Evolutionary conservation across 257 asterid genomes (phyloP).

Genomic region (Fraxinus excelsior): DNA sequence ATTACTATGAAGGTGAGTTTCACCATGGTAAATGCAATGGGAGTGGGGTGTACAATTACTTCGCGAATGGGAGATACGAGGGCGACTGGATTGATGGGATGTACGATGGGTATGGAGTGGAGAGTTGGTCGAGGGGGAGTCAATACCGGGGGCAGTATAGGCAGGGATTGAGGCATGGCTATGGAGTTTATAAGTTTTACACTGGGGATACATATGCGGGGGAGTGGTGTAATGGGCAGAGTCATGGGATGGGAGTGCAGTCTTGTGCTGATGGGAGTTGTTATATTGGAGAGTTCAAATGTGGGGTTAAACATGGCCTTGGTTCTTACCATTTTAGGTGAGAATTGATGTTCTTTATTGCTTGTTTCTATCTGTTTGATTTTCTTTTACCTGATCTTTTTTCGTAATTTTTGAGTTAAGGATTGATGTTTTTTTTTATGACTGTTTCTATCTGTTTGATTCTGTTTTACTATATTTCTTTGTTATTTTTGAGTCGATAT

Average conservation of each 20-base stretch:
- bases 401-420: constrained; percentile 28
- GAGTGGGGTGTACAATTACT: constrained; percentile 81
- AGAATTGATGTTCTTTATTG: not conserved
- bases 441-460: constrained; percentile 15
- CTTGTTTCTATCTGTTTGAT: constrained; percentile 17
- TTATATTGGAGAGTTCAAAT: constrained; percentile 72
- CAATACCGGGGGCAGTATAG: constrained; percentile 79
- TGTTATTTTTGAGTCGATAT: constrained; percentile 3
- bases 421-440: not conserved
- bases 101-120: constrained; percentile 89
- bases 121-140: constrained; percentile 89
- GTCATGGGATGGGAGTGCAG: constrained; percentile 83
- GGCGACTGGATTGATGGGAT: constrained; percentile 93
- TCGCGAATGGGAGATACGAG: constrained; percentile 77
- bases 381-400: not conserved
- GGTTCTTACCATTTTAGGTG: constrained; percentile 96
- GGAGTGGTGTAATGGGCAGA: constrained; percentile 90
- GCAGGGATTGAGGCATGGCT: constrained; percentile 82
- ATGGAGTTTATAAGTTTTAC: constrained; percentile 75
- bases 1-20: constrained; percentile 88
- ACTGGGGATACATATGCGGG: constrained; percentile 86
- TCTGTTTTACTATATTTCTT: not conserved
- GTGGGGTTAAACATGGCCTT: constrained; percentile 78
- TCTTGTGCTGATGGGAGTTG: constrained; percentile 92
- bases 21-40: constrained; percentile 85